Percentiles rank a stretch among this genome's conserved stretches.
Conservation (phyloP, 2,329 filamentous ascomycete species). For the Intubia oerlemansii region DNA sequence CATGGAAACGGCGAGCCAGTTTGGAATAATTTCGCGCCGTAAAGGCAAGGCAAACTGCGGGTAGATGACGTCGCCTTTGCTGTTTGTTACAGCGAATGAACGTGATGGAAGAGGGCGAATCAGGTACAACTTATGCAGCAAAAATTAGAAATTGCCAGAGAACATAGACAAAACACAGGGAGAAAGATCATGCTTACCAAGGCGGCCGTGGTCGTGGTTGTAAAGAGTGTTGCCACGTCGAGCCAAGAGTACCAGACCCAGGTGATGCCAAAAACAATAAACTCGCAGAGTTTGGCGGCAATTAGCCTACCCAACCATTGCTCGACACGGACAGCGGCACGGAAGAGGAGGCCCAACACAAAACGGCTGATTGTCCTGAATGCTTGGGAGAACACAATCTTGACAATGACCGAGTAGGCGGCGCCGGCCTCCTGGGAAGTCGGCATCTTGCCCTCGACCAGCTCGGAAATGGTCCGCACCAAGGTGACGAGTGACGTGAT, state of each 20-base stretch:
- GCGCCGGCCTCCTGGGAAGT: too few relatives aligned
- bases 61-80: constrained; percentile 45
- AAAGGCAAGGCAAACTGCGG: constrained; percentile 52
- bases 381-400: too few relatives aligned
- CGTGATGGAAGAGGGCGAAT: constrained; percentile 43
- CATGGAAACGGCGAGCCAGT: constrained; percentile 47
- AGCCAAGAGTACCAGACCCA: constrained; percentile 1
- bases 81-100: constrained; percentile 47
- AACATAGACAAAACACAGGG: too few relatives aligned
- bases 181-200: too few relatives aligned
- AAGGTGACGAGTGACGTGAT: too few relatives aligned
- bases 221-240: constrained; percentile 1
- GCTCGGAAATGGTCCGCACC: too few relatives aligned
- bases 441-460: too few relatives aligned
- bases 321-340: too few relatives aligned
- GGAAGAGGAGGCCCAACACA: too few relatives aligned
- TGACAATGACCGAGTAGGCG: too few relatives aligned
- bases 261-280: neutral
- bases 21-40: constrained; percentile 49
- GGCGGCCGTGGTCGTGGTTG: neutral
- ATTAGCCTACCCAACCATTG: neutral
- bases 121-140: constrained; percentile 29
- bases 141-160: neutral
- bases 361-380: too few relatives aligned
- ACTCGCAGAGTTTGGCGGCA: neutral